Conservation (phyloP, 2,329 filamentous ascomycete species). For the Calonectria leucothoes region DNA sequence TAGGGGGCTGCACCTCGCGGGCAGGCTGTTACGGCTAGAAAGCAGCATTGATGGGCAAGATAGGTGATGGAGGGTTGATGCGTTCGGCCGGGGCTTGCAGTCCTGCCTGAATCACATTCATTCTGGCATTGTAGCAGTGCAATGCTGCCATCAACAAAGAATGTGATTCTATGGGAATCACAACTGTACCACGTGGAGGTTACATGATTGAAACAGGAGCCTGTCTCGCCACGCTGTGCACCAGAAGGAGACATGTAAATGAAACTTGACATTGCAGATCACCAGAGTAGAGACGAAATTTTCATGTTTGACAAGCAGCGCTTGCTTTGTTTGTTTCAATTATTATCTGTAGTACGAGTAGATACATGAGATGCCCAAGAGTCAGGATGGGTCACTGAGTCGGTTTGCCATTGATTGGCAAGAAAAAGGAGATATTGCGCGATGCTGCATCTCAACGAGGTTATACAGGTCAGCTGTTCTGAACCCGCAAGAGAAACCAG, state of each 20-base stretch:
- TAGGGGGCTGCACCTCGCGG: background rate
- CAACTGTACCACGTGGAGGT: background rate
- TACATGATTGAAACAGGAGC: background rate
- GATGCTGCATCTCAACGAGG: conserved; percentile 18
- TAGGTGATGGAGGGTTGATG: background rate
- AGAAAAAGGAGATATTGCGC: conserved; percentile 18
- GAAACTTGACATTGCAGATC: background rate
- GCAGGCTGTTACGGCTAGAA: background rate
- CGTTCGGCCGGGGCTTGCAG: background rate
- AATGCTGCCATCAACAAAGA: background rate
- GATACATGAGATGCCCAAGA: conserved; percentile 24
- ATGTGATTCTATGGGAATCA: background rate
- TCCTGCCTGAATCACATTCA: background rate
- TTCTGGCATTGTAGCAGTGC: too few relatives aligned
- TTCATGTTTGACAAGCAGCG: conserved; percentile 16
- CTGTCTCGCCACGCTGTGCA: background rate
- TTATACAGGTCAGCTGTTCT: conserved; percentile 7
- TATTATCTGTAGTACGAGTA: conserved; percentile 37
- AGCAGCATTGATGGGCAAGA: background rate
- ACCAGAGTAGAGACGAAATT: background rate
- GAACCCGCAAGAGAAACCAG: conserved; percentile 12
- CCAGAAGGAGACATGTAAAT: background rate
- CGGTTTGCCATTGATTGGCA: conserved; percentile 1
- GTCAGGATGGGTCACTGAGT: background rate
- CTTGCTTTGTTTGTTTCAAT: conserved; percentile 26